A percentile compares a stretch with the other conserved stretches of the same genome.
Evolutionary conservation across 73 alveolate species (phyloP).

Genomic region (Symbiodinium pilosum): DNA sequence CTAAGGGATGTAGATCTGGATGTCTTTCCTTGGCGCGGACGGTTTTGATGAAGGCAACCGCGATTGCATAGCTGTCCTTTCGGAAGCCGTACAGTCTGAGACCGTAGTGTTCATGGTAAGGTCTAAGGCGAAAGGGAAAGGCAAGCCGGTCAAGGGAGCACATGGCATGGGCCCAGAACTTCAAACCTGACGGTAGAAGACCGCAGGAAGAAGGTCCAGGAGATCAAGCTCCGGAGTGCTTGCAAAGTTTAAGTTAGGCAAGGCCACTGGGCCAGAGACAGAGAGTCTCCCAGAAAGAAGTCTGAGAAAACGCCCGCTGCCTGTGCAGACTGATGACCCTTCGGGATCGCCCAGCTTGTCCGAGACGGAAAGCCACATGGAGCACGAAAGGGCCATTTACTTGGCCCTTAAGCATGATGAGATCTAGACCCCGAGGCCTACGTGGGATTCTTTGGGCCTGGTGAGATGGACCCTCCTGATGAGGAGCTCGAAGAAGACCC

Average conservation of each 20-base stretch:
- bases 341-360: too few species aligned
- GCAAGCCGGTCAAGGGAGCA: neutral
- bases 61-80: neutral
- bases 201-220: conserved; percentile 2
- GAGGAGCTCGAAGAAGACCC: neutral
- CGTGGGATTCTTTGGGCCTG: neutral
- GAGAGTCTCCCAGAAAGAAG: neutral
- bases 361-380: too few species aligned
- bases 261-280: conserved; percentile 49
- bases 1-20: neutral
- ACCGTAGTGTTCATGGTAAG: neutral
- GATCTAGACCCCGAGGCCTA: too few species aligned
- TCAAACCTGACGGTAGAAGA: neutral
- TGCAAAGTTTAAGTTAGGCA: neutral
- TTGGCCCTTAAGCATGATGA: too few species aligned
- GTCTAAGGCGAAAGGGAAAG: neutral
- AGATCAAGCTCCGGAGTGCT: neutral
- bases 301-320: neutral
- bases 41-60: neutral
- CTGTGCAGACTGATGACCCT: too few species aligned
- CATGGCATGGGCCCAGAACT: neutral
- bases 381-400: too few species aligned
- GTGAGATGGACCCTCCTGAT: neutral
- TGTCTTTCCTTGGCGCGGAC: neutral
- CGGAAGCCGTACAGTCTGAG: neutral